A percentile compares a stretch with the other conserved stretches of the same genome.
phyloP scores from a whole-genome alignment of 208 protist species.

The Perkinsela sp. region DNA sequence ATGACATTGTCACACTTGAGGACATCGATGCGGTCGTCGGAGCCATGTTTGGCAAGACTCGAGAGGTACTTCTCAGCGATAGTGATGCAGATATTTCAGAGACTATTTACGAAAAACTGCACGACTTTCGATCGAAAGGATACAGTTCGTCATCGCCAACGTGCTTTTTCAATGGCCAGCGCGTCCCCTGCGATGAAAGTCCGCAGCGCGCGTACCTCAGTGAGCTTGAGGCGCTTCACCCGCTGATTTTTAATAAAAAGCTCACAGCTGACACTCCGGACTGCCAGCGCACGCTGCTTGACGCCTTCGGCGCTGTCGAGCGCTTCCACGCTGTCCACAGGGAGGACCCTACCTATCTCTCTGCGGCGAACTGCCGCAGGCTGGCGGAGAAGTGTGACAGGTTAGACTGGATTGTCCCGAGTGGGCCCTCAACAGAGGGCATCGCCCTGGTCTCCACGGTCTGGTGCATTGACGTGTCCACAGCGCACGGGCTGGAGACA shows the following conservation, averaged over 20 bases:
- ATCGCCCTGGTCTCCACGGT: too few species aligned
- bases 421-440: too few species aligned
- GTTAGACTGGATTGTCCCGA: too few species aligned
- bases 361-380: neutral
- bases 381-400: too few species aligned
- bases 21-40: neutral
- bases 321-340: neutral
- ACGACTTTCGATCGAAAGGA: neutral
- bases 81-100: neutral
- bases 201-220: neutral
- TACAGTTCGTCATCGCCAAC: neutral
- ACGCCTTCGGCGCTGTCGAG: neutral
- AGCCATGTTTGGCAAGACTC: neutral
- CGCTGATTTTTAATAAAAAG: neutral
- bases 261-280: neutral
- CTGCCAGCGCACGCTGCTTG: neutral
- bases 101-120: neutral
- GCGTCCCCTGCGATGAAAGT: neutral
- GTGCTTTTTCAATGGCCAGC: neutral
- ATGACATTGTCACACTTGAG: neutral
- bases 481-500: too few species aligned
- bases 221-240: neutral
- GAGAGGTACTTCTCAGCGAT: neutral
- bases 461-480: too few species aligned
- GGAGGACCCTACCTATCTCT: neutral